A percentile compares a stretch with the other conserved stretches of the same genome.
Evolutionary conservation across 257 asterid genomes (phyloP).

Genomic region (Petrea volubilis): DNA sequence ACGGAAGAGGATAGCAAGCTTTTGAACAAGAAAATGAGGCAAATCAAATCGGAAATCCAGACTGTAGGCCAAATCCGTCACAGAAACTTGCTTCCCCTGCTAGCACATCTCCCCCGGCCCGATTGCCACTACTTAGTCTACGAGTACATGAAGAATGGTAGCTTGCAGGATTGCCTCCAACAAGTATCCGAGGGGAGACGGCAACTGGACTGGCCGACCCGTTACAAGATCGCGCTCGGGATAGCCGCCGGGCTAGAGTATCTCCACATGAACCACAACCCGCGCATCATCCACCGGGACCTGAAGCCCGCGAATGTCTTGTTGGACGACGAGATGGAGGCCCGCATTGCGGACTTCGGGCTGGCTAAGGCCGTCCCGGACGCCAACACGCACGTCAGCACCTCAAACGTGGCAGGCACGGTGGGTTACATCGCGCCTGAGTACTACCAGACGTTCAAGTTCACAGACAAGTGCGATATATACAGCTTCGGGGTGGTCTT

Average conservation of each 20-base stretch:
- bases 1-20: constrained; percentile 67
- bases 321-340: constrained; percentile 90
- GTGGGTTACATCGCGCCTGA: constrained; percentile 86
- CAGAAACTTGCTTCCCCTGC: constrained; percentile 64
- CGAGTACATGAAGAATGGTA: constrained; percentile 87
- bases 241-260: constrained; percentile 80
- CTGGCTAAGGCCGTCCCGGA: constrained; percentile 81
- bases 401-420: constrained; percentile 80
- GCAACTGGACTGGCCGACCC: constrained; percentile 60
- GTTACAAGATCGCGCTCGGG: constrained; percentile 72
- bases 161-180: constrained; percentile 65
- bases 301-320: constrained; percentile 86
- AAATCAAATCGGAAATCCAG: constrained; percentile 73
- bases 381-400: constrained; percentile 55
- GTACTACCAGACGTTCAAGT: constrained; percentile 71
- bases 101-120: constrained; percentile 78
- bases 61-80: constrained; percentile 87
- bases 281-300: constrained; percentile 77
- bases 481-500: constrained; percentile 79
- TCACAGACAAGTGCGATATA: constrained; percentile 86
- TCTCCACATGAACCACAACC: constrained; percentile 66
- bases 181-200: constrained; percentile 37
- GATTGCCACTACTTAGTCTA: constrained; percentile 79
- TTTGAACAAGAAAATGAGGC: constrained; percentile 69
- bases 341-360: constrained; percentile 85